phyloP scores from a whole-genome alignment of 139 green algal species.

The Raphidocelis subcapitata region DNA sequence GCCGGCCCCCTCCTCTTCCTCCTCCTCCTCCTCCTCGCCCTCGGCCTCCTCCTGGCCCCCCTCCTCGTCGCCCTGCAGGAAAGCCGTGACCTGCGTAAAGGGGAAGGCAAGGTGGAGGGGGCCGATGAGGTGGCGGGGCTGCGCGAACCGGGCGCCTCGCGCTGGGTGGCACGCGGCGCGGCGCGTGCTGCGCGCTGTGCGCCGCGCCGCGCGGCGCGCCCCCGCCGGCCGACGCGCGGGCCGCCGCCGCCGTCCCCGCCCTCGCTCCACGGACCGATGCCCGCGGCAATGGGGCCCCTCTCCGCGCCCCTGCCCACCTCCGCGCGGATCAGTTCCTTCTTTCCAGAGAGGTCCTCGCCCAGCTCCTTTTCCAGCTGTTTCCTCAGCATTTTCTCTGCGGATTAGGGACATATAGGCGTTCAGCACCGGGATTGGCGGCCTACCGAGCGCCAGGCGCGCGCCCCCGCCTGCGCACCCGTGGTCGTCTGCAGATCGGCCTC shows the following conservation, averaged over 20 bases:
- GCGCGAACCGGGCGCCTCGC: too few relatives aligned
- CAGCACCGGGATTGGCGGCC: background rate
- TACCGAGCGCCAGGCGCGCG: background rate
- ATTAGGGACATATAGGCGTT: background rate
- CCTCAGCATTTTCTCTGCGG: slow-evolving; percentile 61
- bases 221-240: background rate
- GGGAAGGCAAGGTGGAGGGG: background rate
- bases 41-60: background rate
- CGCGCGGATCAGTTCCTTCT: slow-evolving; percentile 56
- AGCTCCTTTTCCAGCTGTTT: slow-evolving; percentile 69
- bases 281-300: background rate
- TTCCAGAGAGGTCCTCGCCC: slow-evolving; percentile 42
- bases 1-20: background rate
- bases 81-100: slow-evolving; percentile 32
- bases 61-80: slow-evolving; percentile 20
- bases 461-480: slow-evolving; percentile 35
- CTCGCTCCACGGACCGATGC: background rate
- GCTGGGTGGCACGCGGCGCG: too few relatives aligned
- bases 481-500: slow-evolving; percentile 48
- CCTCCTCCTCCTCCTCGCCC: background rate
- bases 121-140: background rate
- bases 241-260: background rate
- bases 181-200: too few relatives aligned
- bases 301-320: slow-evolving; percentile 26
- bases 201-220: too few relatives aligned